phyloP scores from a whole-genome alignment of 2,329 filamentous ascomycete species.

The Penicillium fuscoglaucum region DNA sequence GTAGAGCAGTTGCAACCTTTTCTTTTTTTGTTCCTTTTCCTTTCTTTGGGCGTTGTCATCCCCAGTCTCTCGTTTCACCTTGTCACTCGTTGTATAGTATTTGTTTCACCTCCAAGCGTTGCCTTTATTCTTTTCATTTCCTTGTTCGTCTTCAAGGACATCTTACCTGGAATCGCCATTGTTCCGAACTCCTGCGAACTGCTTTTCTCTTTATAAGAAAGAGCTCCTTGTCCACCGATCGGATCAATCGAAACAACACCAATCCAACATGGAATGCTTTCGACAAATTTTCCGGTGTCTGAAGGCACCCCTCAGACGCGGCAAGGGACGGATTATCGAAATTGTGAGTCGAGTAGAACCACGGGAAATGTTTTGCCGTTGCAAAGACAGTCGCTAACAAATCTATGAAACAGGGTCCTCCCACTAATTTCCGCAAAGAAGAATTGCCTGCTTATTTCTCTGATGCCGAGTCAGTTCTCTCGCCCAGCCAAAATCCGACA shows the following conservation, averaged over 20 bases:
- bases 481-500: slow-evolving; percentile 16
- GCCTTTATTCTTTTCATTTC: slow-evolving; percentile 9
- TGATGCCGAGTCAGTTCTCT: slow-evolving; percentile 41
- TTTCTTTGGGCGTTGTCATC: slow-evolving; percentile 15
- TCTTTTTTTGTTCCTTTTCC: slow-evolving; percentile 19
- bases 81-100: slow-evolving; percentile 25
- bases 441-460: slow-evolving; percentile 42
- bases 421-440: slow-evolving; percentile 47
- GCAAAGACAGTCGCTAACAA: slow-evolving; percentile 12
- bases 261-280: slow-evolving; percentile 38
- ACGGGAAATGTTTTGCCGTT: background rate
- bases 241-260: background rate
- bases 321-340: slow-evolving; percentile 33
- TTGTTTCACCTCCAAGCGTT: slow-evolving; percentile 19
- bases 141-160: slow-evolving; percentile 7
- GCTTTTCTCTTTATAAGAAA: slow-evolving; percentile 7
- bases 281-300: slow-evolving; percentile 37
- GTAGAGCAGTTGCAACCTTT: slow-evolving; percentile 25
- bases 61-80: slow-evolving; percentile 28
- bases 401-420: slow-evolving; percentile 37
- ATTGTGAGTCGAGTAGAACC: slow-evolving; percentile 32
- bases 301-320: slow-evolving; percentile 35
- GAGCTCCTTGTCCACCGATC: background rate
- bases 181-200: background rate
- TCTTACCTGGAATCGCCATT: background rate